Evolutionary conservation across 2,329 filamentous ascomycete genomes (phyloP).

Genomic region (Ascochyta pisi): DNA sequence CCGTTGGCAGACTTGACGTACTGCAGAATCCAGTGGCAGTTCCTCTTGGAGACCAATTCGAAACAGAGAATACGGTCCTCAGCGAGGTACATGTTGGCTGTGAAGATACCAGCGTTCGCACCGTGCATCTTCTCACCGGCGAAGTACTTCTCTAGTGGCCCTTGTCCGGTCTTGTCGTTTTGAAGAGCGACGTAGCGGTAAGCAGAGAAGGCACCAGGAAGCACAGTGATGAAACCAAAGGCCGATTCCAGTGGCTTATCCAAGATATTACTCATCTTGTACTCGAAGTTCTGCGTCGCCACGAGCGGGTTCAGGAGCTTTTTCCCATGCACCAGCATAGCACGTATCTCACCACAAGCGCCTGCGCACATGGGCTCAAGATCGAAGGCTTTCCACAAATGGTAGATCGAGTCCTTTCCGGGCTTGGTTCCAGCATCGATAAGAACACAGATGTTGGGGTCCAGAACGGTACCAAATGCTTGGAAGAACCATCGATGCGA

Average conservation of each 20-base stretch:
- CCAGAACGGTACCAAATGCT: slow-evolving; percentile 88
- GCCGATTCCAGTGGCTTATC: slow-evolving; percentile 97
- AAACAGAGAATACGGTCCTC: slow-evolving; percentile 99
- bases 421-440: slow-evolving; percentile 96
- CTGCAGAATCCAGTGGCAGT: slow-evolving; percentile 95
- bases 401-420: slow-evolving; percentile 93
- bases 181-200: slow-evolving; percentile 94
- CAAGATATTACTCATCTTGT: slow-evolving; percentile 99
- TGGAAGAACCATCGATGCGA: slow-evolving; percentile 99
- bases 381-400: slow-evolving; percentile 98
- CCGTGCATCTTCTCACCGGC: slow-evolving; percentile 95
- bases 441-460: slow-evolving; percentile 96
- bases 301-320: slow-evolving; percentile 92
- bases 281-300: slow-evolving; percentile 98
- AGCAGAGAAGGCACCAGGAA: slow-evolving; percentile 97
- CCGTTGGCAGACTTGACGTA: slow-evolving; percentile 98
- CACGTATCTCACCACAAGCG: slow-evolving; percentile 98
- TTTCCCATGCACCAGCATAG: slow-evolving; percentile 88
- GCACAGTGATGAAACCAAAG: slow-evolving; percentile 95
- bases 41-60: slow-evolving; percentile 95
- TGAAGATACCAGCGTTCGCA: slow-evolving; percentile 92
- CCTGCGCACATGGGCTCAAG: slow-evolving; percentile 97
- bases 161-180: slow-evolving; percentile 93
- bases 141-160: slow-evolving; percentile 96
- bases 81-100: slow-evolving; percentile 98